Percentiles rank a stretch among this genome's conserved stretches.
Conservation (phyloP, 768 basidiomycete species). For the Panaeolus cyanescens region DNA sequence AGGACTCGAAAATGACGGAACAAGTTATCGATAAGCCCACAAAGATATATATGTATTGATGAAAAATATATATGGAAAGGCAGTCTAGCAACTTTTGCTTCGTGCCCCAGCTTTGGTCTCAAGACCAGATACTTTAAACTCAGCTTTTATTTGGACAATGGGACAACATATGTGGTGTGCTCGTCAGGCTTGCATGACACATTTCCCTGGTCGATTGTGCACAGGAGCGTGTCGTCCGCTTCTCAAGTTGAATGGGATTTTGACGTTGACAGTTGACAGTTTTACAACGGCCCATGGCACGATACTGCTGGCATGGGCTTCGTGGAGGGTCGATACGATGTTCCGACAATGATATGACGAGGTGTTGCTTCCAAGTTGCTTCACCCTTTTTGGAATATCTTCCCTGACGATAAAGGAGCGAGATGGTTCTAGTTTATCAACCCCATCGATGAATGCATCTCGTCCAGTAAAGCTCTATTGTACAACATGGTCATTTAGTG, state of each 20-base stretch:
- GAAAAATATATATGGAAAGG: not conserved
- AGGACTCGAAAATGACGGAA: not conserved
- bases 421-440: not conserved
- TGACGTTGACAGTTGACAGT: not conserved
- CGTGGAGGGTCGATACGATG: not conserved
- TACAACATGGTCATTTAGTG: not conserved
- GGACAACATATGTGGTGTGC: not conserved
- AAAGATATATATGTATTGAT: not conserved
- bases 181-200: not conserved
- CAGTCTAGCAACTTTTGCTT: not conserved
- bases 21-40: not conserved
- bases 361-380: not conserved
- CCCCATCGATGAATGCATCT: not conserved
- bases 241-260: not conserved
- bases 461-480: not conserved
- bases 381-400: not conserved
- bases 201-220: not conserved
- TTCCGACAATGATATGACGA: conserved; percentile 2
- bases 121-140: conserved; percentile 2
- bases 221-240: not conserved
- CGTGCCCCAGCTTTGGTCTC: not conserved
- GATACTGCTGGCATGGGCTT: not conserved
- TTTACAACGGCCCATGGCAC: conserved; percentile 2
- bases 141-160: conserved; percentile 1
- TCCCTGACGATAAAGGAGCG: not conserved